Evolutionary conservation across 2,329 filamentous ascomycete genomes (phyloP).

Genomic region (Pseudopyricularia cyperi): DNA sequence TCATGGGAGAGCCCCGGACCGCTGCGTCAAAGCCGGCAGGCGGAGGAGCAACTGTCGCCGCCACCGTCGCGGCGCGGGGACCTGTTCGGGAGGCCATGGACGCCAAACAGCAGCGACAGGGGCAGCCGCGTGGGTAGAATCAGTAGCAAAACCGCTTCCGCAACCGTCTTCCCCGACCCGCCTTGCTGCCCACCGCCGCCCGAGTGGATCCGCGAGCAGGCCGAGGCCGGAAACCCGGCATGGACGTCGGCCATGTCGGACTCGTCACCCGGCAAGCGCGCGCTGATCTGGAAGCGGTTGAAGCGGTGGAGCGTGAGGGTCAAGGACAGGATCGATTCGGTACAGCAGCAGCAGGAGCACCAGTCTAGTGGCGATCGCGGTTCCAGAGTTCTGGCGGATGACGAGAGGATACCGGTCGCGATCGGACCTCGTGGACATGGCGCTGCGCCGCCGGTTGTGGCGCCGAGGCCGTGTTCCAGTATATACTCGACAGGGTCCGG

Average conservation of each 20-base stretch:
- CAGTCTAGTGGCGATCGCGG: too few species aligned
- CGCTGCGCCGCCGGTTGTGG: neutral
- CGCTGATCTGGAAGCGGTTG: neutral
- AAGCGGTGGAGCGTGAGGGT: neutral
- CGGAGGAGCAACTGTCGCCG: too few species aligned
- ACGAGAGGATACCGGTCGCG: neutral
- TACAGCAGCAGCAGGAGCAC: neutral
- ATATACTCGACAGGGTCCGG: neutral
- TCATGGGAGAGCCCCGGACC: too few species aligned
- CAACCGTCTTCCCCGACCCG: neutral
- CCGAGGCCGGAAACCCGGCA: neutral
- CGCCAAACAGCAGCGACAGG: neutral
- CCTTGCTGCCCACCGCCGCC: conserved; percentile 1
- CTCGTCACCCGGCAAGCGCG: neutral
- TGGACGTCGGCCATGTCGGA: neutral
- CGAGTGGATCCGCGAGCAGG: conserved; percentile 3
- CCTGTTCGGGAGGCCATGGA: too few species aligned
- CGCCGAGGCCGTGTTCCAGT: neutral
- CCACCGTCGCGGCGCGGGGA: too few species aligned
- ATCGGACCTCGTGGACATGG: too few species aligned
- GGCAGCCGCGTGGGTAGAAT: neutral
- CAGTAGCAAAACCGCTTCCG: neutral
- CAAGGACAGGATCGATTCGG: neutral
- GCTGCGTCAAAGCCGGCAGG: too few species aligned
- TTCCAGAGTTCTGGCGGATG: neutral